Evolutionary conservation across 225 moss, liverwort and hornwort species (phyloP), one percentile per base, ranked within the genome.

Genomic region (Pseudisothecium myosuroides): DNA sequence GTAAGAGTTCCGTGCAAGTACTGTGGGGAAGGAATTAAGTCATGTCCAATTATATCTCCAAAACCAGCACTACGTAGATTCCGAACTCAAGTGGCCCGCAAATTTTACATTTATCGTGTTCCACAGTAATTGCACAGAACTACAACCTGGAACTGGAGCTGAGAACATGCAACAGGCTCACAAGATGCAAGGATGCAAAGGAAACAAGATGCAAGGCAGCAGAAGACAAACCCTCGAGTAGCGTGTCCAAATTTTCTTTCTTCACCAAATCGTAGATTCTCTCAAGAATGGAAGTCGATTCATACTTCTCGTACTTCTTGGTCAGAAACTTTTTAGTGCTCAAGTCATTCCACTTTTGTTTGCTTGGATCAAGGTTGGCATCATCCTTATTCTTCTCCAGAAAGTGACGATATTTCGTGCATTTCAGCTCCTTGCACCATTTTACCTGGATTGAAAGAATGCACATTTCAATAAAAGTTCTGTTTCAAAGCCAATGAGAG

Each of bases 301-400:
- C 17, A 5, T 90, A 93, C n/a, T 83, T 87, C 1, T 69, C 13
- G 16, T 19, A 58, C 0, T 64, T 79, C 78, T 85, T n/a, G 43
- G 59, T 26, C 20, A 54, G 15, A 66, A 2, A 14, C 55, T 72
- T 88, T 67, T 49, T 81, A 3, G 80, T 74, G n/a, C 43, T 34
- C 2, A 49, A 32, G 39, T 39, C 54, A 60, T 65, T 50, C 67
- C 74, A 47, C 62, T 80, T 80, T 47, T 41, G 60, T 79, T 90
- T 92, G 77, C 49, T 47, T 12, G 81, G 14, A 47, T 90, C 86
- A 12, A 61, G 66, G 41, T 9, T 52, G 13, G 19, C 61, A 13
- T 89, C 85, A 47, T 92, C 92, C 67, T 89, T 92, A 23, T 90
- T 90, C 83, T 93, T 93, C 79, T 93, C 92, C 75, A 92, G 21